A percentile compares a stretch with the other conserved stretches of the same genome.
phyloP scores from a whole-genome alignment of 73 alveolate species.

The Paramecium octaurelia region DNA sequence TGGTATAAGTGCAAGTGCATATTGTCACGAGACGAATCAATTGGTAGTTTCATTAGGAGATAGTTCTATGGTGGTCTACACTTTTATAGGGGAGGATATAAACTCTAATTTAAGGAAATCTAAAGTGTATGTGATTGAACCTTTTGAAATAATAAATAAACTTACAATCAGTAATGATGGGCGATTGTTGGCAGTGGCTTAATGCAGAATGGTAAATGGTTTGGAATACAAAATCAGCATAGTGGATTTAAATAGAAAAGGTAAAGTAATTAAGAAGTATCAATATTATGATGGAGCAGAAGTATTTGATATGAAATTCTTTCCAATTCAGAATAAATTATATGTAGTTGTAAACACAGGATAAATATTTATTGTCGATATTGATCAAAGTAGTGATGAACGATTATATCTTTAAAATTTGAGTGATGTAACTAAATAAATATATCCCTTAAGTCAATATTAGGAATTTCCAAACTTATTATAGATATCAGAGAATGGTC shows the following conservation, averaged over 20 bases:
- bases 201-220: neutral
- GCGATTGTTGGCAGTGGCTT: constrained; percentile 26
- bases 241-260: constrained; percentile 18
- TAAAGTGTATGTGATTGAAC: neutral
- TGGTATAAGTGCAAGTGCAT: neutral
- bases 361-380: neutral
- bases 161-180: constrained; percentile 29
- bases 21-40: neutral
- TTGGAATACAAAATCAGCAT: neutral
- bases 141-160: neutral
- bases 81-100: neutral
- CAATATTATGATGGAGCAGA: neutral
- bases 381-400: neutral
- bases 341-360: neutral
- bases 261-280: neutral
- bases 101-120: neutral
- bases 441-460: neutral
- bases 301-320: neutral
- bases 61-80: neutral
- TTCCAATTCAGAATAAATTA: neutral
- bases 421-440: neutral
- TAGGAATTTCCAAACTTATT: neutral
- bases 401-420: neutral
- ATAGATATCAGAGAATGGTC: neutral
- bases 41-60: neutral